Base-by-base conservation (phyloP, 2,329 filamentous ascomycete genomes). In the Colletotrichum lentis region DNA sequence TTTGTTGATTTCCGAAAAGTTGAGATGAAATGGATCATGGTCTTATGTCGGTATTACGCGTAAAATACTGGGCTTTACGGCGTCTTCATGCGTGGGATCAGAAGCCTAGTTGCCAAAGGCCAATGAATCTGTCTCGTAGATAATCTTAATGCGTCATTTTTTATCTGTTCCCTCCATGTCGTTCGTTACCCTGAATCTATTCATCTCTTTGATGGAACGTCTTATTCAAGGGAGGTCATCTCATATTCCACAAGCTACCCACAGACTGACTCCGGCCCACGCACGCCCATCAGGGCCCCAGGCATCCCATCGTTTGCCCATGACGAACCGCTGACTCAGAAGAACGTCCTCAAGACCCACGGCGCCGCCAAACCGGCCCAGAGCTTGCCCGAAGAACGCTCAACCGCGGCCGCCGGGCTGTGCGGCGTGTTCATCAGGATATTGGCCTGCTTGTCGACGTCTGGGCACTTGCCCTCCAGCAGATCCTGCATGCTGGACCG, bases 401-500 rank as follows among this genome's bases (percentile, higher is more conserved):
- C 18, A 20, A 50, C 0, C 18, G 43, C 16, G 10, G 16, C 14
- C 14, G 16, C 50, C 24, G 47, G 20, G n/a, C 66, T 69, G 31
- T 56, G 49, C 14, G 55, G 62, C 6, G n/a, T 12, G n/a, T 65
- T 64, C 44, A 52, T 39, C 24, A 69, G 44, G 22, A 69, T 69
- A 20, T 12, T 55, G 11, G 66, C 66, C 52, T 69, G 66, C 16
- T 66, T 65, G 49, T 65, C 53, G 22, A 72, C 52, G 31, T 73
- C 66, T 11, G 72, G 72, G 22, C 72, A 73, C 16, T 66, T 64
- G 6, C 72, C 72, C 11, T 73, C 66, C n/a, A 73, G 66, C 8
- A 73, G 60, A 39, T 73, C 72, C 41, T 73, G 72, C 72, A 73
- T 73, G 22, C 71, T 69, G 3, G 72, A 73, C 20, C 72, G 63